These are phyloP conservation scores for Curvularia eragrostidis DNA, from an alignment of 2,329 filamentous ascomycete genomes.

Conservation along the genomic window DNA sequence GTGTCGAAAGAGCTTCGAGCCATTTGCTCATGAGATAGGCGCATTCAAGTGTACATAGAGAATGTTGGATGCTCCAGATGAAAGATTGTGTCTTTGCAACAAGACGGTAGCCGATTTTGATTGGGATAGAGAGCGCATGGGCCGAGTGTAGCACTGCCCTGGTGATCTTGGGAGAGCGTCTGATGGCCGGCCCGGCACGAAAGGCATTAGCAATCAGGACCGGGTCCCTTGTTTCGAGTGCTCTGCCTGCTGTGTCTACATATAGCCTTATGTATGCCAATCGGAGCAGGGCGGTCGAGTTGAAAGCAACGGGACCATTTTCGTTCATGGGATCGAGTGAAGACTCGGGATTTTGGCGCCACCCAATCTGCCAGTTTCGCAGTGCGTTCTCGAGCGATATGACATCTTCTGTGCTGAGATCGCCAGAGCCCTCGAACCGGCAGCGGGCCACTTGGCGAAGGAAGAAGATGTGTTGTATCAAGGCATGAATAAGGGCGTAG, in stretches of 20 bases:
- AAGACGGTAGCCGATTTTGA: slow-evolving; percentile 59
- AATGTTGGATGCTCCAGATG: slow-evolving; percentile 52
- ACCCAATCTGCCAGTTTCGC: slow-evolving; percentile 51
- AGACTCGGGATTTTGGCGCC: slow-evolving; percentile 51
- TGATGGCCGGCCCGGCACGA: slow-evolving; percentile 63
- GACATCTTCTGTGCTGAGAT: slow-evolving; percentile 51
- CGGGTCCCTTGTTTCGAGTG: slow-evolving; percentile 70
- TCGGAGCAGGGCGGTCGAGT: slow-evolving; percentile 67
- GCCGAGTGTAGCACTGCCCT: slow-evolving; percentile 71
- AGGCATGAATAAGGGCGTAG: slow-evolving; percentile 73
- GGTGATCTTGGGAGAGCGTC: slow-evolving; percentile 66
- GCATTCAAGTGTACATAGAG: slow-evolving; percentile 50
- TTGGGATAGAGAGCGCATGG: slow-evolving; percentile 71
- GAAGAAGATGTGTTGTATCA: slow-evolving; percentile 75
- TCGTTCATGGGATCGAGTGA: slow-evolving; percentile 59
- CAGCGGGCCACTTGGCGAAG: slow-evolving; percentile 61
- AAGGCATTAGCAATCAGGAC: slow-evolving; percentile 67
- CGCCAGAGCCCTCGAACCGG: slow-evolving; percentile 41
- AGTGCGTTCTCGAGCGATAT: slow-evolving; percentile 53
- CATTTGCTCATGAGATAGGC: slow-evolving; percentile 52
- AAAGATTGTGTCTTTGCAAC: slow-evolving; percentile 51
- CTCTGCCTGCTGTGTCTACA: slow-evolving; percentile 68
- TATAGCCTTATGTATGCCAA: slow-evolving; percentile 70
- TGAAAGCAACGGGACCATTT: slow-evolving; percentile 70
- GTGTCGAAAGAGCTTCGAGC: slow-evolving; percentile 47